phyloP scores from a whole-genome alignment of 2,329 filamentous ascomycete species.

The Cercospora brassicicola region DNA sequence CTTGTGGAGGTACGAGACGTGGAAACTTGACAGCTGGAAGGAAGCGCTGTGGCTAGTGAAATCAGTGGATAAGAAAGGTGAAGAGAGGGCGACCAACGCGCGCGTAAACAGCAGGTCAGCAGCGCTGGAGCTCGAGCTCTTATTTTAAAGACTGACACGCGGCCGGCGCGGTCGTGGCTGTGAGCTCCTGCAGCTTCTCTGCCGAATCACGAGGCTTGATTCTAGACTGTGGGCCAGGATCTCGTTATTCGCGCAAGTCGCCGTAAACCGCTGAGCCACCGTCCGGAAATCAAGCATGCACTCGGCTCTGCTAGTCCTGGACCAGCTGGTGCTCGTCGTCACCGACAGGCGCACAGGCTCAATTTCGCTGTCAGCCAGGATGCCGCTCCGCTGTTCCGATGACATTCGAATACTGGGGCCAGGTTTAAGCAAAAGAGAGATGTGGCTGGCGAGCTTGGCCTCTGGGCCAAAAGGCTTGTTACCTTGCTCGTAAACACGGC shows the following conservation, averaged over 20 bases:
- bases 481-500: neutral
- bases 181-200: neutral
- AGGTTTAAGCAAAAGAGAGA: neutral
- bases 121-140: neutral
- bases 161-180: neutral
- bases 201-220: neutral
- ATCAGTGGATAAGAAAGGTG: neutral
- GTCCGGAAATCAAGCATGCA: neutral
- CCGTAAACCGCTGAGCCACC: neutral
- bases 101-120: neutral
- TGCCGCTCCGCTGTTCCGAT: neutral
- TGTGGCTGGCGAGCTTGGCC: neutral
- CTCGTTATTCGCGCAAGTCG: neutral
- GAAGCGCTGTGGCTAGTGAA: conserved; percentile 3
- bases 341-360: neutral
- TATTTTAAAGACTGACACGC: neutral
- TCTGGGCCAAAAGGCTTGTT: neutral
- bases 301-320: neutral
- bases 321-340: neutral
- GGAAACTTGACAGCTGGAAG: neutral
- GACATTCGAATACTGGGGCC: neutral
- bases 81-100: neutral
- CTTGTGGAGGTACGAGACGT: neutral
- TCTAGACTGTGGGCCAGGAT: neutral
- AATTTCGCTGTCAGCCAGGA: neutral